Percentiles rank a stretch among this genome's conserved stretches.
These are phyloP conservation scores for Rhododendron williamsianum DNA, from an alignment of 148 eudicot species.

Conservation along the genomic window DNA sequence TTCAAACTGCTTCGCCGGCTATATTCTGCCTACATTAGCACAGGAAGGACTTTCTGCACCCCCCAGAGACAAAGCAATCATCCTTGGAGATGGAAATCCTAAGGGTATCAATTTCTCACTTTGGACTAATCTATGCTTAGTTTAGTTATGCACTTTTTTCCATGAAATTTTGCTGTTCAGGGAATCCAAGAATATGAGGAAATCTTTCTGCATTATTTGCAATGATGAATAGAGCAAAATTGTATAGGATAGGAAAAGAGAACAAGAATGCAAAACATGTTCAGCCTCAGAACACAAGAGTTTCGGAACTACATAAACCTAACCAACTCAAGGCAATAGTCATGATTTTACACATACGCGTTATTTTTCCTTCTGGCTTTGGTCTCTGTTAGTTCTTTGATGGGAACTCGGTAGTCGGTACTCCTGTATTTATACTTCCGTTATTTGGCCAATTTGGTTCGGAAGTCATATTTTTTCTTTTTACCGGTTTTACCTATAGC, in stretches of 20 bases:
- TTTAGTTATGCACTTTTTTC: neutral
- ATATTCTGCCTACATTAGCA: conserved; percentile 30
- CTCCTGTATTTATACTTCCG: neutral
- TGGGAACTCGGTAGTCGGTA: neutral
- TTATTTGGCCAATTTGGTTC: neutral
- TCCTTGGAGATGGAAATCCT: conserved; percentile 49
- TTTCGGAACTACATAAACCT: neutral
- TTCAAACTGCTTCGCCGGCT: conserved; percentile 45
- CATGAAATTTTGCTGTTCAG: neutral
- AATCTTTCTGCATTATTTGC: neutral
- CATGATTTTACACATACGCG: neutral
- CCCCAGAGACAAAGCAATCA: conserved; percentile 39
- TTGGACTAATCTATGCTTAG: neutral
- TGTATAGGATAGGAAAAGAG: no score
- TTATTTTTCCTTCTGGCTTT: neutral
- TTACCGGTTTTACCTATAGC: conserved; percentile 14
- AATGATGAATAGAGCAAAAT: neutral
- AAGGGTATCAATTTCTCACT: conserved; percentile 29
- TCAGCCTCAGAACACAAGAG: neutral
- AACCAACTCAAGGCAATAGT: neutral
- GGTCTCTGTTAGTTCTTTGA: neutral
- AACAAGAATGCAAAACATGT: no score
- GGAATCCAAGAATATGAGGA: neutral
- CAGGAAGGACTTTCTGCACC: conserved; percentile 45
- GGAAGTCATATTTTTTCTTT: neutral